Evolutionary conservation across 768 basidiomycete genomes (phyloP).

Genomic region (Mycena vitilis): DNA sequence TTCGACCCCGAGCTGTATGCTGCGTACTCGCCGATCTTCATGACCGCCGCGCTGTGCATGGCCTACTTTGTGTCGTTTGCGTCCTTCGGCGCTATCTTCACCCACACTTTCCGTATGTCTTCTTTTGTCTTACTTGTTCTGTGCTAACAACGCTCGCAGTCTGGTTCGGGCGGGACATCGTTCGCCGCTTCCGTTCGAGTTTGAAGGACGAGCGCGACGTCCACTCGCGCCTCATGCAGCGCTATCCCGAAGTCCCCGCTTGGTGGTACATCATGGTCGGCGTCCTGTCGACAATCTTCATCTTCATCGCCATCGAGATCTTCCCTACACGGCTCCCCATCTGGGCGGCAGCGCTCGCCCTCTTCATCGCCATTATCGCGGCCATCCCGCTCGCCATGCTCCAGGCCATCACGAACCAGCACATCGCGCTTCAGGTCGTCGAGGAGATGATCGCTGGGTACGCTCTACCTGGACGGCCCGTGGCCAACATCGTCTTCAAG

Average conservation of each 20-base stretch:
- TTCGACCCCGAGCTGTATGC: conserved; percentile 77
- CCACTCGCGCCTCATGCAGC: conserved; percentile 85
- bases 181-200: conserved; percentile 73
- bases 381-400: conserved; percentile 82
- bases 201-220: conserved; percentile 84
- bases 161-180: conserved; percentile 87
- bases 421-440: conserved; percentile 73
- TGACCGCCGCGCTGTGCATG: conserved; percentile 74
- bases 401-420: conserved; percentile 89
- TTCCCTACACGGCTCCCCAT: conserved; percentile 83
- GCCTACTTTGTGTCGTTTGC: conserved; percentile 85
- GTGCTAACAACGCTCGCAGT: conserved; percentile 41
- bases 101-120: conserved; percentile 69
- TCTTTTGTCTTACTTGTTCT: too few relatives aligned
- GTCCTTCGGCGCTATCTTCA: conserved; percentile 74
- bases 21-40: conserved; percentile 84
- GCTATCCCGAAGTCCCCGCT: conserved; percentile 79
- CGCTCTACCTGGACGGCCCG: conserved; percentile 79
- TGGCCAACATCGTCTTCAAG: conserved; percentile 90
- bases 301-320: conserved; percentile 75
- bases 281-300: conserved; percentile 63
- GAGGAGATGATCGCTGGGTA: conserved; percentile 84
- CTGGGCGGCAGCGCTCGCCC: conserved; percentile 74
- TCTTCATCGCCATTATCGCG: conserved; percentile 62
- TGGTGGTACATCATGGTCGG: conserved; percentile 80